Evolutionary conservation across 75 land plant genomes (phyloP), one percentile per base, ranked within the genome.

Genomic region (Sequoia sempervirens): DNA sequence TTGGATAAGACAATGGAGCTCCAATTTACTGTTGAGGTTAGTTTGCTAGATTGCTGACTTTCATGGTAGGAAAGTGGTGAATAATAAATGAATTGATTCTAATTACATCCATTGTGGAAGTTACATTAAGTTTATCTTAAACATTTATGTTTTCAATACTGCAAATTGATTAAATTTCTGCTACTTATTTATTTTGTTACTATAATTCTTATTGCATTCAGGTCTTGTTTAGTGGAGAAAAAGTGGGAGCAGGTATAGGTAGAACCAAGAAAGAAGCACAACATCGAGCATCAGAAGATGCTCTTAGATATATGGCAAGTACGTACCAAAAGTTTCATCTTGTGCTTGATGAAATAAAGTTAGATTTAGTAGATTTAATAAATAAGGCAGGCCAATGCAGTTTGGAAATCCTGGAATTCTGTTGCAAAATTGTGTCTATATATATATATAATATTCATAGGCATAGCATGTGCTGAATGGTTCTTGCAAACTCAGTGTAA

Each of bases 231-330:
- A 76, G 79, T 84, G 91, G 91, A 36, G 88, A 89, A 72, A 86
- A 86, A 80, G 85, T 90, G 12, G 91, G 88, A 15, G 85, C 83
- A 64, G 88, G 85, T 46, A 82, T 82, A n/a, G 88, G 91, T 38
- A 66, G 88, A 82, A 90, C 91, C 32, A 90, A 82, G 41, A 90
- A 89, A 61, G 91, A 90, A 72, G 91, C 91, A 37, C 91, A 88
- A 73, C 47, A 61, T 15, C 80, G 76, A 53, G 91, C 90, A 69
- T 84, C 88, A 6, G 84, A 86, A 43, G 89, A 84, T 75, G 87
- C 88, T 82, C 79, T 90, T 54, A 85, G 83, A 61, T 89, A 50
- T 78, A 66, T 90, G 82, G 90, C 88, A 53, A 89, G 88, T 89
- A 84, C 84, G 88, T 88, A 47, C 70, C 84, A n/a, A 36, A 43